phyloP scores from a whole-genome alignment of 2,329 filamentous ascomycete genomes.

The Aspergillus sp. region DNA sequence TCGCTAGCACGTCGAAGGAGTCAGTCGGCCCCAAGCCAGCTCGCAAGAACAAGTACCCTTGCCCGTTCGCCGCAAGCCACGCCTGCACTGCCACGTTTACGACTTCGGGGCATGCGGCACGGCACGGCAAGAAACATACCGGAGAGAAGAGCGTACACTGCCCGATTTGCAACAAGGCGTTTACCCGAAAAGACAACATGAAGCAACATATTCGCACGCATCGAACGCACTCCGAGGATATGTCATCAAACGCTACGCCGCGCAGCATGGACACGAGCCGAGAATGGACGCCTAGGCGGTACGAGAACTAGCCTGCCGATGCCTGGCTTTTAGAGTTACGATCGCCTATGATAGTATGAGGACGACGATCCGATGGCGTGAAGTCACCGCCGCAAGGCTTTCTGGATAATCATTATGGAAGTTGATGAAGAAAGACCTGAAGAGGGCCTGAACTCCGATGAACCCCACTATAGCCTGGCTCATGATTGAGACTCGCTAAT shows the following conservation, averaged over 20 bases:
- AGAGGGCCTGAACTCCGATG: background rate
- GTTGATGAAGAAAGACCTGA: constrained; percentile 7
- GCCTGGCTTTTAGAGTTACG: constrained; percentile 21
- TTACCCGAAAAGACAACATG: constrained; percentile 72
- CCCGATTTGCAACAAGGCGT: constrained; percentile 69
- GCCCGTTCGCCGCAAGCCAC: constrained; percentile 64
- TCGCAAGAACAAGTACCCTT: constrained; percentile 68
- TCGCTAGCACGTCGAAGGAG: constrained; percentile 31
- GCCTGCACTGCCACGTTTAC: constrained; percentile 67
- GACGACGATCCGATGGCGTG: constrained; percentile 16
- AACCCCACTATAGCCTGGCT: background rate
- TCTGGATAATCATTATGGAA: constrained; percentile 16
- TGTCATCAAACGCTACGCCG: constrained; percentile 26
- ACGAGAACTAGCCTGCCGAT: constrained; percentile 24
- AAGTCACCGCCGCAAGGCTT: constrained; percentile 16
- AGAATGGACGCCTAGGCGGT: constrained; percentile 20
- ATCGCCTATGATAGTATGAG: constrained; percentile 20
- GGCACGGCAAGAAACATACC: constrained; percentile 70
- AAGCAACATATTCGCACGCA: constrained; percentile 70
- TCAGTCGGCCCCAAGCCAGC: constrained; percentile 28
- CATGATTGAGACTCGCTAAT: background rate
- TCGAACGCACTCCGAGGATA: constrained; percentile 42
- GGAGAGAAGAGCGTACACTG: constrained; percentile 71
- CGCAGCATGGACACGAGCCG: constrained; percentile 21
- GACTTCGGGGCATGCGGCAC: constrained; percentile 69